Percentiles rank a stretch among this genome's conserved stretches.
These are phyloP conservation scores for Alternaria conjuncta DNA, from an alignment of 2,329 filamentous ascomycete genomes.

Conservation along the genomic window DNA sequence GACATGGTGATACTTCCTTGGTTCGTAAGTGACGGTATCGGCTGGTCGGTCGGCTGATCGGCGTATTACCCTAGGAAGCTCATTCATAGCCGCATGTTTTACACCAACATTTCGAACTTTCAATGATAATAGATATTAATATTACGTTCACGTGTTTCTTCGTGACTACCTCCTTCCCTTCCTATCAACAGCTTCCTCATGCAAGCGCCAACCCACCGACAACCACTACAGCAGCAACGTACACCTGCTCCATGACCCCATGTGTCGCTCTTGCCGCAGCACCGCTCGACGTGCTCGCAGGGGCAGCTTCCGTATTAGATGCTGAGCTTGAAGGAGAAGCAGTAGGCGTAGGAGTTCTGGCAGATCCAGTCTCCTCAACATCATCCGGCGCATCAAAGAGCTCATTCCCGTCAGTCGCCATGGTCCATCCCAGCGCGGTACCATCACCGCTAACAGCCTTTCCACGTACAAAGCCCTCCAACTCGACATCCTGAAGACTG, in stretches of 20 bases:
- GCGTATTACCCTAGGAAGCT: neutral
- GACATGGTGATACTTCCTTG: neutral
- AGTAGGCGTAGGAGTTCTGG: neutral
- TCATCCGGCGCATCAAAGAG: constrained; percentile 18
- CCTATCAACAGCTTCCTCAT: neutral
- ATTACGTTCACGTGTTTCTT: neutral
- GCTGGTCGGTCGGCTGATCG: neutral
- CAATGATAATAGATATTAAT: neutral
- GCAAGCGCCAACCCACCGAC: constrained; percentile 9
- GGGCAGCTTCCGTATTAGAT: constrained; percentile 1
- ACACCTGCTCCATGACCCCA: constrained; percentile 9
- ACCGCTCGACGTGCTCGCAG: constrained; percentile 3
- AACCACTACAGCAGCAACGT: constrained; percentile 12
- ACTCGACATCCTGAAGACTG: constrained; percentile 3
- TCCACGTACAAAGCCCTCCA: constrained; percentile 17
- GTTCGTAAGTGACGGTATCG: neutral
- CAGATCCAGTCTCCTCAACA: constrained; percentile 3
- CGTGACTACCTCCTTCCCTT: neutral
- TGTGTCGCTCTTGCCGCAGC: constrained; percentile 10
- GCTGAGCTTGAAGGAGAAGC: neutral
- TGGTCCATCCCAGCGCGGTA: constrained; percentile 12
- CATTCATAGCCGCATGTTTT: neutral
- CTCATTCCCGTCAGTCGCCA: constrained; percentile 11
- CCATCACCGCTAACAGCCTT: constrained; percentile 15
- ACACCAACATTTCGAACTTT: fast-evolving